Evolutionary conservation across 2,329 filamentous ascomycete genomes (phyloP), one percentile per base, ranked within the genome.

Genomic region (Hypomyces perniciosus): DNA sequence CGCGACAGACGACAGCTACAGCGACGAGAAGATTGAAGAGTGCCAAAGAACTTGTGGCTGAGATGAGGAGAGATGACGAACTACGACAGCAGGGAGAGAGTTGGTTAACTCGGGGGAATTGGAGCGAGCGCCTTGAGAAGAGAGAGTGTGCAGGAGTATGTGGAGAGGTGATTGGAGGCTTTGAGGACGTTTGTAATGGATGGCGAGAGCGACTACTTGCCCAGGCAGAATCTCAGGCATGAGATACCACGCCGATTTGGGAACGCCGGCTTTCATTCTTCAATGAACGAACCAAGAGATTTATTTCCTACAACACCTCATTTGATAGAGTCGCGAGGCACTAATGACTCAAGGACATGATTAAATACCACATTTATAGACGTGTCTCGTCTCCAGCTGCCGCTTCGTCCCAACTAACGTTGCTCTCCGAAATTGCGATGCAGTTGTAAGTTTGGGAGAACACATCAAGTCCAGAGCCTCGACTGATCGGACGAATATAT

Each of bases 61-160:
- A 96, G 61, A 85, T 96, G 74, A 81, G 85, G 56, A 81, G 82
- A 52, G 93, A 97, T 62, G 84, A 89, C 53, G 90, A 96, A 61
- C 76, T 85, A 31, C 81, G 85, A 45, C 90, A 96, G 61, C 84
- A 93, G 64, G 91, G 90, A 5, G 84, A 90, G 57, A 74, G 81
- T 50, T 96, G 90, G 83, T 80, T 99, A 43, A 81, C 85, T 53
- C 80, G 80, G 35, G 90, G 89, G 6, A 87, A 90, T 60, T 96
- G 92, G 91, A 81, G 90, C 45, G 83, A 85, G 58, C 79, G 86
- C 49, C 68, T 96, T 34, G 75, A 80, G 56, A 84, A 83, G 48
- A 80, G 92, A 49, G 90, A 95, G 67, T 95, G 90, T 55, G 90
- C 88, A 6, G 78, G 78, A 26, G 87, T 92, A 10, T 97, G 93